phyloP scores from a whole-genome alignment of 2,329 filamentous ascomycete species.

The Tolypocladium nubicola region DNA sequence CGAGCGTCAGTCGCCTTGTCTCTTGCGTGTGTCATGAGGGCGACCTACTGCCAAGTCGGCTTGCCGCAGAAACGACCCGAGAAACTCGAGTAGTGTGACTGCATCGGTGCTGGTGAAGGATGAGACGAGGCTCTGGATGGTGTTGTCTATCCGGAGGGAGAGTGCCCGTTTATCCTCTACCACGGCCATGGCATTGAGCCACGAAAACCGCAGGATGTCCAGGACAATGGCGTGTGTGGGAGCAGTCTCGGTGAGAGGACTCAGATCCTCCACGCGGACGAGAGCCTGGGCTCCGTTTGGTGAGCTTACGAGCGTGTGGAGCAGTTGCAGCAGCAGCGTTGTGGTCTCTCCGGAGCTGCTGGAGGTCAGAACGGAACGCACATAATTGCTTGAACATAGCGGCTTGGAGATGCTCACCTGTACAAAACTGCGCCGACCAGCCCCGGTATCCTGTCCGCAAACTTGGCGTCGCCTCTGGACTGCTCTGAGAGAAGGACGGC shows the following conservation, averaged over 20 bases:
- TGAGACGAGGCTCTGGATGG: conserved; percentile 36
- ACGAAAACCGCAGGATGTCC: conserved; percentile 45
- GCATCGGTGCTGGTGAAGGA: conserved; percentile 50
- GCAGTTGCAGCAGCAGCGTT: conserved; percentile 42
- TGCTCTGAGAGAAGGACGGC: conserved; percentile 42
- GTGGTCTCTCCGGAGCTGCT: conserved; percentile 41
- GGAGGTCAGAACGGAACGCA: not conserved
- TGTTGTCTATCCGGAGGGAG: conserved; percentile 31
- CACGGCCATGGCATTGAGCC: conserved; percentile 36
- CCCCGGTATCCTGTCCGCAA: conserved; percentile 41
- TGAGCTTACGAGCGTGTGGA: conserved; percentile 44
- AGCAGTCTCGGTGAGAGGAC: conserved; percentile 45
- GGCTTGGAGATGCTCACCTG: conserved; percentile 29
- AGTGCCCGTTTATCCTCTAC: conserved; percentile 19
- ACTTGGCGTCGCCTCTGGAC: conserved; percentile 30
- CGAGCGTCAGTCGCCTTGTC: conserved; percentile 3
- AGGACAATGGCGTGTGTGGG: conserved; percentile 41
- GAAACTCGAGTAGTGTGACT: conserved; percentile 46
- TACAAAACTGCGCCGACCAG: conserved; percentile 42
- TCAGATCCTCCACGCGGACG: conserved; percentile 38
- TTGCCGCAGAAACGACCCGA: conserved; percentile 41
- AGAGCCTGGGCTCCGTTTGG: conserved; percentile 39
- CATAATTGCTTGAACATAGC: too few species aligned
- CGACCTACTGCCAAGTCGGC: conserved; percentile 35
- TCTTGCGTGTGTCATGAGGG: not conserved